Evolutionary conservation across 257 asterid species (phyloP), one percentile per base, ranked within the genome.

Genomic region (Dorcoceras hygrometricum): DNA sequence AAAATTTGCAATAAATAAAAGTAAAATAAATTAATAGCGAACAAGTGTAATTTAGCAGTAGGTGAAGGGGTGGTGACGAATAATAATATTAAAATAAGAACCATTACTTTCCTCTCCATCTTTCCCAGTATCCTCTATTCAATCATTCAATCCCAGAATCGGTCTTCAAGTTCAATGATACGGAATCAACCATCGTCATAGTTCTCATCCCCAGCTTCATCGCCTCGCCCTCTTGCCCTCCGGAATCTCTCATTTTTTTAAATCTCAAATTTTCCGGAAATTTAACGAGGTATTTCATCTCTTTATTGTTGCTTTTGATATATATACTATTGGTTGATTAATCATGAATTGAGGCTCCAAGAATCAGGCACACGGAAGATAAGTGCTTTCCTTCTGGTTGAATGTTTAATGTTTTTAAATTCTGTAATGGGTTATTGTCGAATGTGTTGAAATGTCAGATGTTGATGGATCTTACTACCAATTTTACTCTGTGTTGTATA

Each of bases 251-350:
- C 66, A 70, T 71, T 32, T 62, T 32, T 62, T 77, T 71, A 70
- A 68, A 69, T 71, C 75, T 39, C 74, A 23, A 32, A 48, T 18
- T 73, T 39, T 46, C 59, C 69, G 67, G 74, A 19, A 39, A 25
- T 67, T 68, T 36, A 69, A 74, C 77, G 14, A 36, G 70, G 79
- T 73, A 78, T 56, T 74, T 58, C 18, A 57, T 69, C 23, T 59
- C 43, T 59, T 11, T 26, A n/a, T 28, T 57, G 63, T 66, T 6
- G 53, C 7, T 58, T 16, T 1, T 27, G 20, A 65, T 71, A 8
- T 14, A 11, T 34, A 5, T 64, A 6, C 23, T 23, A 62, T n/a
- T 69, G 19, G 39, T 56, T 23, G 24, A 16, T 59, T 71, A 46
- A 46, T 16, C 54, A 16, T 62, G 60, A 36, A 58, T 51, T 39